Evolutionary conservation across 257 asterid species (phyloP), one percentile per base, ranked within the genome.

Genomic region (Plectranthus barbatus): DNA sequence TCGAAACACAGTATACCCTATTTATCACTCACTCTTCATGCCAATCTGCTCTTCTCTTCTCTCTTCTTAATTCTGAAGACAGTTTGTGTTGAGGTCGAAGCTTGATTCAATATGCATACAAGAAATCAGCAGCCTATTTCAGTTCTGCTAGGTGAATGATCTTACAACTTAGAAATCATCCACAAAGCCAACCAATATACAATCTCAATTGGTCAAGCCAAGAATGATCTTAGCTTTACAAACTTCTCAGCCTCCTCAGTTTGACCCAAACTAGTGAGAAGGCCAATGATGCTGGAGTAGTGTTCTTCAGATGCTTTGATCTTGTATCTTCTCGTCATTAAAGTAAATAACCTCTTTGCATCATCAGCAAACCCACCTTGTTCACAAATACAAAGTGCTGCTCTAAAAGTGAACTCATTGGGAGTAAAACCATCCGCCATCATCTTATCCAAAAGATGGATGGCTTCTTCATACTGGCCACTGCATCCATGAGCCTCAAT

Each of bases 331-430:
- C 57, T 67, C 41, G 79, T 78, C 96, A 92, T 80, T 53, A 77
- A 65, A 6, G 72, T 58, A 53, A 89, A 86, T 46, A 77, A 62
- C 29, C 61, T 62, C 74, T 63, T 59, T 14, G 95, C 99, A 63
- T 89, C 92, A 31, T 89, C 90, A 13, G 68, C 95, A 64, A 83
- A 83, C 66, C 92, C 94, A 56, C 90, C 97, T 67, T 80, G 49
- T 62, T 80, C 86, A 72, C 97, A 85, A 56, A 84, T 64, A 37
- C 59, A 7, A 9, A 87, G 73, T 47, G 87, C 79, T 58, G 70
- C 90, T 65, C 76, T 71, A 59, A 93, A 74, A n/a, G 97, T 90
- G 66, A 79, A 79, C 40, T 78, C 86, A 57, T 81, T 93, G 8
- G 99, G 99, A 17, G 83, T 61, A 72, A 78, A 85, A 10, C 88